Evolutionary conservation across 352 stramenopile species (phyloP), one percentile per base, ranked within the genome.

Genomic region (Pythium folliculosum): DNA sequence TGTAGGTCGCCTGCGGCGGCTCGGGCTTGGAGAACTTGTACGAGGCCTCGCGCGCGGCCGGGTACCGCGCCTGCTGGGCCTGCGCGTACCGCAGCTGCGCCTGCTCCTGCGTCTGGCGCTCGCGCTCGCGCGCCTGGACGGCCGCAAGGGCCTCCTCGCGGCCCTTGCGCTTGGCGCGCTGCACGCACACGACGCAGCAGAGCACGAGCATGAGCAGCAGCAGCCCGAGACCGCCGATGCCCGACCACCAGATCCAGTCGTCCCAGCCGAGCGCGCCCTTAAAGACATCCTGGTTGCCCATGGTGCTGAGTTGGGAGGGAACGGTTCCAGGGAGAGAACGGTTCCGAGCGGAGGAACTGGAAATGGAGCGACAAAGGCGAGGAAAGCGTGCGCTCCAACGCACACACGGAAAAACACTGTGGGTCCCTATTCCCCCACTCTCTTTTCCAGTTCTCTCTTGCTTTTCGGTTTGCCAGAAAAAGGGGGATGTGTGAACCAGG

Each of bases 161-260:
- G n/a, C 82, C 86, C 64, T 92, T 92, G 63, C 83, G 83, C 78
- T 89, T 90, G 66, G 82, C 86, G 54, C 86, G 79, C 62, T 89
- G 80, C 70, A 90, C 78, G 70, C 86, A 94, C 49, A 91, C 77
- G 76, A 80, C 86, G 70, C 80, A 92, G 80, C 86, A 92, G 35
- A 94, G 75, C 14, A 89, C 50, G 32, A 82, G 68, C 64, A 94
- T 69, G 49, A 92, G 72, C 56, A 94, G 66, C 58, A 94, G 71
- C 57, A 94, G 78, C 56, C 61, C 78, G 27, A 90, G 63, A 58
- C 76, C 78, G 67, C 82, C 78, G 53, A 92, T 86, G 40, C 65
- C 76, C 48, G 75, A 71, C 83, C 82, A 92, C 86, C 86, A 94
- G 67, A 91, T 78, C 83, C 86, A 92, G 69, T 94, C 86, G 69